Conservation (phyloP, 768 basidiomycete genomes). For the Trametes elegans region DNA sequence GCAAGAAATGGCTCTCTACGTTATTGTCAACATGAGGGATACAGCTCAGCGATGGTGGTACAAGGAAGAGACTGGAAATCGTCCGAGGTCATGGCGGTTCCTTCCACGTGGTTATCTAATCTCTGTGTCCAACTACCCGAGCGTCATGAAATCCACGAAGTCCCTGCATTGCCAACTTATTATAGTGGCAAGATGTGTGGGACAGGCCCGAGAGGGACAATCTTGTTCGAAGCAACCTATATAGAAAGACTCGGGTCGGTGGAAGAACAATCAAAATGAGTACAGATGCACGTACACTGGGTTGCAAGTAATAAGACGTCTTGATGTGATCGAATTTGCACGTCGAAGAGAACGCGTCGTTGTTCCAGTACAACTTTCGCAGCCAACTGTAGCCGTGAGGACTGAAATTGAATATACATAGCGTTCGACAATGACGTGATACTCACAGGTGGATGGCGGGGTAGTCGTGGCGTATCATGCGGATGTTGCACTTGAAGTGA, state of each 20-base stretch:
- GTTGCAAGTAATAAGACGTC: slow-evolving; percentile 64
- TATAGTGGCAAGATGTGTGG: slow-evolving; percentile 65
- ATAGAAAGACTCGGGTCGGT: slow-evolving; percentile 63
- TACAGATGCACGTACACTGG: slow-evolving; percentile 31
- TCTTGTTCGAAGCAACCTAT: background rate
- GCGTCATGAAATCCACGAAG: too few species aligned
- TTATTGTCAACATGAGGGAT: too few species aligned
- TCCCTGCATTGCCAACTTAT: too few species aligned
- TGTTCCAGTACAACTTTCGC: slow-evolving; percentile 89
- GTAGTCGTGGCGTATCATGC: slow-evolving; percentile 82
- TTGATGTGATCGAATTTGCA: slow-evolving; percentile 92
- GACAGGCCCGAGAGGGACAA: slow-evolving; percentile 52
- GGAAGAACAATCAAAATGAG: background rate
- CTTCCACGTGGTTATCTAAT: too few species aligned
- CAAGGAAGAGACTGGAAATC: too few species aligned
- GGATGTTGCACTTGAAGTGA: slow-evolving; percentile 93
- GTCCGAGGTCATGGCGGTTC: too few species aligned
- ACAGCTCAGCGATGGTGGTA: too few species aligned
- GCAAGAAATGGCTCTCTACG: too few species aligned
- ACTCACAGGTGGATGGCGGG: slow-evolving; percentile 68
- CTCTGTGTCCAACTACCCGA: too few species aligned
- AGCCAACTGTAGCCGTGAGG: slow-evolving; percentile 80
- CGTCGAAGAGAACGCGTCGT: slow-evolving; percentile 80
- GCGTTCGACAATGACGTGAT: too few species aligned
- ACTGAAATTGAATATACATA: too few species aligned